Base-by-base conservation (phyloP, 768 basidiomycete genomes). In the Trametes coccinea region DNA sequence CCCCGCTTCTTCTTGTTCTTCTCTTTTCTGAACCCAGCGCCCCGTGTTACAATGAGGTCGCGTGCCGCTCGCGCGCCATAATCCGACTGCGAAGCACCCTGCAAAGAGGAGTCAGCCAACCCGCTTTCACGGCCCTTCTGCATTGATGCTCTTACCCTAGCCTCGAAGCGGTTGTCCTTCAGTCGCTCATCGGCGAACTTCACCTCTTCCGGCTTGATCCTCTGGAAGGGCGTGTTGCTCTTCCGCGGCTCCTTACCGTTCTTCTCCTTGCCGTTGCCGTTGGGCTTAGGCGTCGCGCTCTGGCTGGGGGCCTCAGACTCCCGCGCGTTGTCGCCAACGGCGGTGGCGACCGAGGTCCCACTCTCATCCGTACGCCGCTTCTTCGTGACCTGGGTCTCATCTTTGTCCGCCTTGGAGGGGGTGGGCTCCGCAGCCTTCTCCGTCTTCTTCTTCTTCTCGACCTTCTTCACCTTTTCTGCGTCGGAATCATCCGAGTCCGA, bases 1-100 rank as follows among this genome's bases (percentile, higher is more conserved):
- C 95, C 96, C 68, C 91, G 80, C 78, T 99, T 99, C 79, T 98
- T 98, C 85, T 98, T 99, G 78, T 97, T 98, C 77, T 99, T 99
- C 81, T 97, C 96, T 76, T 98, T 99, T 56, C 94, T 84, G 80
- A 99, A 99, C 2, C 93, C 93, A 50, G 92, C 89, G 2, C 96
- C 96, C 1, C 95, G 85, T 3, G 96, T 98, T 30, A 95, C 91
- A 64, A 96, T 89, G 63, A 99, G 78, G 74, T 98, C 97, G 41
- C 82, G 80, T 65, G 88, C 86, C 0, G 96, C 96, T 56, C 81
- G 82, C 33, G 86, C 88, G 17, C 96, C 96, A 67, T 99, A 99
- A 71, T 98, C 97, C 63, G 87, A 87, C 27, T 65, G 64, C 1
- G 79, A 79, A 0, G 84, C 92, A 2, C 85, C 80, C 91, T 89